Base-by-base conservation (phyloP, 371 early-diverging fungal species). In the Mucor sp. region DNA sequence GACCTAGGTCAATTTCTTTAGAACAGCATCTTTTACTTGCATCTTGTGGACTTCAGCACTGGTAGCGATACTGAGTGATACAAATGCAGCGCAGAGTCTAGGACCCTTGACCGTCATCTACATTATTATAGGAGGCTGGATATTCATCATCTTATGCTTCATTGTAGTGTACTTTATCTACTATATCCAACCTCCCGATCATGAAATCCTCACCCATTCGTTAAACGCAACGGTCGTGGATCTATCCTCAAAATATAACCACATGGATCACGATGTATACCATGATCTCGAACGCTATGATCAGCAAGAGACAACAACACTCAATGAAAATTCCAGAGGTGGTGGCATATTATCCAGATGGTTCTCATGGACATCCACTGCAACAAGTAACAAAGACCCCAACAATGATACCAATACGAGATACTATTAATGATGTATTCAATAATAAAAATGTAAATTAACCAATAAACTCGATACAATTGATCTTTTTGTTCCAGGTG, bases 11-110 rank as follows among this genome's bases (percentile, higher is more conserved):
- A 88, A 88, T 37, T 86, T 84, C 41, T 85, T 85, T 68, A 77
- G 87, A 25, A 84, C 86, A 8, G 83, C 80, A 5, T 88, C 87
- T 1, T 86, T 85, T 48, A 79, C 81, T n/a, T 86, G 85, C 43
- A 85, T 88, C 9, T 58, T 86, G 9, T 88, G 85, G 78, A 85
- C 86, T 2, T 84, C 85, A 6, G 72, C 84, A 1, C 68, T 86
- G 4, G 85, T 86, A 1, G 85, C 86, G 3, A 68, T 86, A 17
- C 68, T 88, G 0, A 84, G 85, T 67, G 71, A 83, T 68, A 67
- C 85, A 21, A 61, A 81, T 60, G 71, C 83, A 58, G 65, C 79
- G 37, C 72, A 78, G 63, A 79, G 74, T 47, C 60, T 83, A 0
- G 83, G 85, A 0, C 83, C 85, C 7, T 71, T 77, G n/a, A 67